Evolutionary conservation across 148 eudicot species (phyloP).

Genomic region (Camellia sinensis): DNA sequence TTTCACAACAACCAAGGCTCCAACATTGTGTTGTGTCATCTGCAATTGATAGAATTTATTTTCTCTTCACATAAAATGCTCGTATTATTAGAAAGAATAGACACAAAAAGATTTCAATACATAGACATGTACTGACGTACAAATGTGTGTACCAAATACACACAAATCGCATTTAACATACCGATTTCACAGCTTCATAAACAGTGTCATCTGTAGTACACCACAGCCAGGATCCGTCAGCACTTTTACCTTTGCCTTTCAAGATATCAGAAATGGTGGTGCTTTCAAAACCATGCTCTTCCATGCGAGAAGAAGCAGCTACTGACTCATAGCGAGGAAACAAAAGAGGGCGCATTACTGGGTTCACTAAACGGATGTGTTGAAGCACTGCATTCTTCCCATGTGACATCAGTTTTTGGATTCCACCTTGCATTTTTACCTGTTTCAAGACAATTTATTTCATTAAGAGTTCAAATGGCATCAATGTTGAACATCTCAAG

Average conservation of each 20-base stretch:
- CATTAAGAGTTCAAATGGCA: not conserved
- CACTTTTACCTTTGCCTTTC: conserved; percentile 75
- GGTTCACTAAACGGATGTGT: conserved; percentile 58
- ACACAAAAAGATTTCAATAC: too few relatives aligned
- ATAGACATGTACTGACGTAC: too few relatives aligned
- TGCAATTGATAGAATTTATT: conserved; percentile 27
- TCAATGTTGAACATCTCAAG: not conserved
- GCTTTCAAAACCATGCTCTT: conserved; percentile 95
- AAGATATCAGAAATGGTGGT: conserved; percentile 82
- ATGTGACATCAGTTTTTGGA: conserved; percentile 46
- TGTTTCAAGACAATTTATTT: not conserved
- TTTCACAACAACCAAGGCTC: conserved; percentile 91
- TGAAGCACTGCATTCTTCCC: conserved; percentile 70
- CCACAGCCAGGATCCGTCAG: conserved; percentile 99
- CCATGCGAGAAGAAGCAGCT: conserved; percentile 53
- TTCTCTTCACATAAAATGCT: not conserved
- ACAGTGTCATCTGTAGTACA: conserved; percentile 85
- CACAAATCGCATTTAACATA: conserved; percentile 17
- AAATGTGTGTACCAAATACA: too few relatives aligned
- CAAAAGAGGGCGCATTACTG: conserved; percentile 47
- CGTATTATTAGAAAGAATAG: not conserved
- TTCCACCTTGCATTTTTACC: conserved; percentile 69
- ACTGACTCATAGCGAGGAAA: conserved; percentile 60
- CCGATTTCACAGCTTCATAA: conserved; percentile 94
- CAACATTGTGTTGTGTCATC: conserved; percentile 99